Percentiles rank a stretch among this genome's conserved stretches.
Conservation (phyloP, 1,139 yeast species). For the Taphrina populina region DNA sequence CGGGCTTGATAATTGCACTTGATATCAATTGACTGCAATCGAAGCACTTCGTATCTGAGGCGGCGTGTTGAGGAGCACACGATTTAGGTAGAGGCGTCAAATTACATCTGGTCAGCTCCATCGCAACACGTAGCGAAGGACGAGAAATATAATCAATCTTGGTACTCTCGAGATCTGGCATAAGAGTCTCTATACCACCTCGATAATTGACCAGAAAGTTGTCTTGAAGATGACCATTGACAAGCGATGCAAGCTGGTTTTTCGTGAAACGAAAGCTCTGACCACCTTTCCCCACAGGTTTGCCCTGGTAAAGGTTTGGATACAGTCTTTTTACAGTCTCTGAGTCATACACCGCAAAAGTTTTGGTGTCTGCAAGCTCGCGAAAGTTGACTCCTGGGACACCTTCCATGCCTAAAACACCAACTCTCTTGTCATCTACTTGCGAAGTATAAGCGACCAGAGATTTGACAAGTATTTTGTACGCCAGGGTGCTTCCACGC, state of each 20-base stretch:
- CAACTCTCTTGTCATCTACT: conserved; percentile 2
- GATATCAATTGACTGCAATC: conserved; percentile 10
- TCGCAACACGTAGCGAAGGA: conserved; percentile 6
- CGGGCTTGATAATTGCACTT: conserved; percentile 17
- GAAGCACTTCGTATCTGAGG: conserved; percentile 5
- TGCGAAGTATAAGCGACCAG: not conserved
- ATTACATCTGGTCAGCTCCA: conserved; percentile 18
- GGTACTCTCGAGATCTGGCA: conserved; percentile 5
- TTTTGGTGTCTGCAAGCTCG: conserved; percentile 6
- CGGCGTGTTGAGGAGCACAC: conserved; percentile 6
- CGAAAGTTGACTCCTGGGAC: conserved; percentile 15
- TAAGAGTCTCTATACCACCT: conserved; percentile 6
- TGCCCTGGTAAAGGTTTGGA: conserved; percentile 2
- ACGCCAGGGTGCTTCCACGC: conserved; percentile 20
- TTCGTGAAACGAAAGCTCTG: conserved; percentile 9
- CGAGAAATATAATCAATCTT: conserved; percentile 2
- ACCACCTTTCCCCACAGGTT: conserved; percentile 14
- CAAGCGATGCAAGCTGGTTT: conserved; percentile 12
- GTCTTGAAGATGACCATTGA: conserved; percentile 19
- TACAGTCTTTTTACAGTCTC: conserved; percentile 11
- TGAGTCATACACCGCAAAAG: conserved; percentile 14
- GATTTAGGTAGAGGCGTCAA: conserved; percentile 13
- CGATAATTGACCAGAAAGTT: conserved; percentile 12
- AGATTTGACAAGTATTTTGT: conserved; percentile 5
- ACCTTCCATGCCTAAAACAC: conserved; percentile 7